A percentile compares a stretch with the other conserved stretches of the same genome.
Evolutionary conservation across 2,329 filamentous ascomycete genomes (phyloP).

Genomic region (Nothophaeocryptopus gaeumannii): DNA sequence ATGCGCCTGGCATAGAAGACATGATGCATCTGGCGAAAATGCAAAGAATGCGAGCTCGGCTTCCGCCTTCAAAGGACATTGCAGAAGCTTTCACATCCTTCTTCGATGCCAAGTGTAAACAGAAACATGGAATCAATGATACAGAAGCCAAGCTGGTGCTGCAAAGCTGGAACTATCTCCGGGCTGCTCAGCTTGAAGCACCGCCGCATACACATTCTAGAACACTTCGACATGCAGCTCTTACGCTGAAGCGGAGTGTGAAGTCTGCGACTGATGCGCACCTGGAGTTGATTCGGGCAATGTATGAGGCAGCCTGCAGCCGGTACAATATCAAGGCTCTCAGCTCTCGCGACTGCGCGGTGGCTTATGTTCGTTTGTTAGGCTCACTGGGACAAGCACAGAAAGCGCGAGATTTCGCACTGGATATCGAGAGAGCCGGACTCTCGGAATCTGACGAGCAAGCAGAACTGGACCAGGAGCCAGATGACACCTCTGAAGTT

Average conservation of each 20-base stretch:
- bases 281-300: neutral
- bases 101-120: slow-evolving; percentile 50
- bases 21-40: slow-evolving; percentile 67
- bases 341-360: too few relatives aligned
- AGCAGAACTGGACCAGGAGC: too few relatives aligned
- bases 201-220: neutral
- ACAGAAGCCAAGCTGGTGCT: slow-evolving; percentile 63
- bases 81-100: slow-evolving; percentile 63
- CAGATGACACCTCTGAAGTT: too few relatives aligned
- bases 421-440: too few relatives aligned
- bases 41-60: slow-evolving; percentile 61
- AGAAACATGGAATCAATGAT: slow-evolving; percentile 56
- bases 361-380: too few relatives aligned
- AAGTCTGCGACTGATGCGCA: neutral
- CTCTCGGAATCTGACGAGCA: too few relatives aligned
- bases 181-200: neutral
- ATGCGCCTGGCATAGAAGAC: slow-evolving; percentile 68
- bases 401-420: too few relatives aligned
- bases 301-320: too few relatives aligned
- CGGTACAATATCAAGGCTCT: too few relatives aligned
- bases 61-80: slow-evolving; percentile 63
- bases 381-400: too few relatives aligned
- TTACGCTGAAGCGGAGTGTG: neutral
- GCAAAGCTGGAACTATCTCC: slow-evolving; percentile 61
- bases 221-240: too few relatives aligned